A percentile compares a stretch with the other conserved stretches of the same genome.
These are phyloP conservation scores for Daldinia grandis DNA, from an alignment of 495 filamentous ascomycete genomes.

Conservation along the genomic window DNA sequence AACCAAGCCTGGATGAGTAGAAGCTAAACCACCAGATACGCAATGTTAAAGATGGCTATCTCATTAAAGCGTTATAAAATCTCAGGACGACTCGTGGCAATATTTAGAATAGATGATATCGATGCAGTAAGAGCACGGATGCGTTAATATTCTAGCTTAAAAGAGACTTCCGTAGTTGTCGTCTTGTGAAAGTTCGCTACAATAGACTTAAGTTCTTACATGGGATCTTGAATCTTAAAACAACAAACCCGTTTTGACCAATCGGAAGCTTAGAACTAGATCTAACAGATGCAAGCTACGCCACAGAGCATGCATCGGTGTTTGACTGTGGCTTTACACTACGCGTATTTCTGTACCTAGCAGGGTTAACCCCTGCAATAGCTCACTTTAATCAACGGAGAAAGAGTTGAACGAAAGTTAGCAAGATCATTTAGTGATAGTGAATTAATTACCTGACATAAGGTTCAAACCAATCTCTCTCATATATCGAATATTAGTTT, in stretches of 20 bases:
- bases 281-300: slow-evolving; percentile 9
- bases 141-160: not conserved
- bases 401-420: too few relatives aligned
- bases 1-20: not conserved
- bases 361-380: not conserved
- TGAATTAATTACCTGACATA: not conserved
- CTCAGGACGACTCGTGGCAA: not conserved
- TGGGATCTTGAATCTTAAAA: slow-evolving; percentile 6
- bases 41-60: not conserved
- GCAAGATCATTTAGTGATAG: too few relatives aligned
- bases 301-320: slow-evolving; percentile 3
- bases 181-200: slow-evolving; percentile 3
- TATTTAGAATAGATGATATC: not conserved
- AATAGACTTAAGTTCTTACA: slow-evolving; percentile 1
- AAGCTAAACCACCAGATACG: not conserved
- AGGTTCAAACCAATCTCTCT: not conserved
- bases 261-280: slow-evolving; percentile 14
- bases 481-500: not conserved
- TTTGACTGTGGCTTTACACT: slow-evolving; percentile 10
- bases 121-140: not conserved
- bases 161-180: not conserved
- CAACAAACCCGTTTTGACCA: slow-evolving; percentile 4
- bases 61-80: not conserved
- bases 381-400: not conserved
- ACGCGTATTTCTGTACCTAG: not conserved